phyloP scores from a whole-genome alignment of 306 rosid genomes.

The Inga oerstediana region DNA sequence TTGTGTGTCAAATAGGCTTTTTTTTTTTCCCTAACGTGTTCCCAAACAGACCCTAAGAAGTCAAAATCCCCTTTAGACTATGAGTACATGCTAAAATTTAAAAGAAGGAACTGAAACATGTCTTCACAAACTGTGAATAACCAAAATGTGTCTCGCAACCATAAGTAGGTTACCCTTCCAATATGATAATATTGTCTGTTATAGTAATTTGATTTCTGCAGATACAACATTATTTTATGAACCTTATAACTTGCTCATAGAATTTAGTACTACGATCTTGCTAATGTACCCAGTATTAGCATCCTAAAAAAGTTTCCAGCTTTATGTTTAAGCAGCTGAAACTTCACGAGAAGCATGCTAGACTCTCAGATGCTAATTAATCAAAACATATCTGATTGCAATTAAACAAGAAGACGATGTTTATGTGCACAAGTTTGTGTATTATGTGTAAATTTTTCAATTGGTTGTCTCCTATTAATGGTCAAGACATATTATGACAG shows the following conservation, averaged over 20 bases:
- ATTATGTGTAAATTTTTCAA: neutral
- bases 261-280: conserved; percentile 14
- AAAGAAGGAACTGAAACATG: neutral
- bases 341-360: neutral
- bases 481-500: neutral
- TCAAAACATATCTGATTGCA: neutral
- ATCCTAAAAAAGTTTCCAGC: conserved; percentile 1
- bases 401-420: neutral
- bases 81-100: conserved; percentile 19
- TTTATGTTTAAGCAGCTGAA: neutral
- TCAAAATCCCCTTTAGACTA: conserved; percentile 12
- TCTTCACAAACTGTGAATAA: conserved; percentile 9
- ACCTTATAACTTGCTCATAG: neutral
- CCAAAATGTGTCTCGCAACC: conserved; percentile 3
- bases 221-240: conserved; percentile 5
- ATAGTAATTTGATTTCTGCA: conserved; percentile 18
- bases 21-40: too few species aligned
- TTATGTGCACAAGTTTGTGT: neutral
- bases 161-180: neutral
- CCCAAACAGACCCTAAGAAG: neutral
- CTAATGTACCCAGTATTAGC: neutral
- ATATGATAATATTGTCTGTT: neutral
- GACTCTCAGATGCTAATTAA: neutral
- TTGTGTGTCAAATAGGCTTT: too few species aligned
- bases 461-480: neutral